Evolutionary conservation across 1,284 basidiomycete genomes (phyloP).

Genomic region (Phellinidium pouzarii): DNA sequence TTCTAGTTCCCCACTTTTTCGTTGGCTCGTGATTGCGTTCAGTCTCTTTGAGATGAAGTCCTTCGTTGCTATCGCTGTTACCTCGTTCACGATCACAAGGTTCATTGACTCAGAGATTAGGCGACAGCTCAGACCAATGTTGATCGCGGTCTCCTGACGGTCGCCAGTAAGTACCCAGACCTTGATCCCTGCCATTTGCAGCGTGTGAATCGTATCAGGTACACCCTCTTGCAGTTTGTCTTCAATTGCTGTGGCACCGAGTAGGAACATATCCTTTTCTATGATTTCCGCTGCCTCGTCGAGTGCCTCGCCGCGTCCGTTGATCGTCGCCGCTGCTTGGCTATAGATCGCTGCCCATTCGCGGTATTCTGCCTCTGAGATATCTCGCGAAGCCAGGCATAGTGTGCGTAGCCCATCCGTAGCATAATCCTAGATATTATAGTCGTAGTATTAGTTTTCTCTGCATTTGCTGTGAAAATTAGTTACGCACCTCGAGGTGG

Average conservation of each 20-base stretch:
- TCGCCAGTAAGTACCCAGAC: constrained; percentile 99
- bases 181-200: constrained; percentile 98
- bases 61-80: constrained; percentile 73
- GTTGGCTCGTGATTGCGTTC: constrained; percentile 88
- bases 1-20: constrained; percentile 85
- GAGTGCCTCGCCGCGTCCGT: constrained; percentile 87
- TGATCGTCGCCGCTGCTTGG: constrained; percentile 88
- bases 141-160: constrained; percentile 98
- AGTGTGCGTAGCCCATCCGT: constrained; percentile 95
- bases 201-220: constrained; percentile 94
- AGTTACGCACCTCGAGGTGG: constrained; percentile 77
- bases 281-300: constrained; percentile 95
- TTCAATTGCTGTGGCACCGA: constrained; percentile 97
- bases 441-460: constrained; percentile 11
- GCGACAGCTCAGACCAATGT: constrained; percentile 96
- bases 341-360: constrained; percentile 89
- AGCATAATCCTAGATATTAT: constrained; percentile 74
- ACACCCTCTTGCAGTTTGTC: constrained; percentile 99
- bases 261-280: constrained; percentile 86
- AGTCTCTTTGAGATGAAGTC: constrained; percentile 87
- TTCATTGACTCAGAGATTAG: constrained; percentile 99
- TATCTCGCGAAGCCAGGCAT: constrained; percentile 92
- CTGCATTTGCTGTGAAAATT: not conserved
- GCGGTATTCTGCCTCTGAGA: constrained; percentile 84
- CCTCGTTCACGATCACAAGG: constrained; percentile 92